phyloP scores from a whole-genome alignment of 306 rosid species.

The Begonia fuchsioides region DNA sequence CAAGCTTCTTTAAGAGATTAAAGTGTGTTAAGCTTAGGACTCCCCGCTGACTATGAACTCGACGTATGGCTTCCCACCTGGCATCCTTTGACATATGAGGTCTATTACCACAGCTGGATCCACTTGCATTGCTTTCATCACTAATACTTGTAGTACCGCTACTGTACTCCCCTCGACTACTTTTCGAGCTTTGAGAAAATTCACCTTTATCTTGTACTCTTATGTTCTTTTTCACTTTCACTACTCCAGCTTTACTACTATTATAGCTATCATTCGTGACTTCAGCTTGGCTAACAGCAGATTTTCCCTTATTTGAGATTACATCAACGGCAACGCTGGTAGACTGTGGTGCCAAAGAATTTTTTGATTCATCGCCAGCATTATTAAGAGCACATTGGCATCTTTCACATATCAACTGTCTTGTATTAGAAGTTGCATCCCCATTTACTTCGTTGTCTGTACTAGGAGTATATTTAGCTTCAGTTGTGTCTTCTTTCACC shows the following conservation, averaged over 20 bases:
- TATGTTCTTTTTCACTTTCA: conserved; percentile 31
- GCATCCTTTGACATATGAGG: conserved; percentile 99
- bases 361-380: conserved; percentile 27
- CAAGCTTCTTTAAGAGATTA: conserved; percentile 89
- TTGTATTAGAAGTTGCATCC: conserved; percentile 27
- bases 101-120: conserved; percentile 78
- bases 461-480: conserved; percentile 24
- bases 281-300: conserved; percentile 27
- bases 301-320: conserved; percentile 17
- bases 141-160: conserved; percentile 93
- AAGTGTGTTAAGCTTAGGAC: conserved; percentile 62
- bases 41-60: conserved; percentile 51
- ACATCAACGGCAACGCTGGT: conserved; percentile 22
- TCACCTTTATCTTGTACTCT: conserved; percentile 61
- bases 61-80: conserved; percentile 82
- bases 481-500: conserved; percentile 34
- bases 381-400: conserved; percentile 53
- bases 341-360: conserved; percentile 14
- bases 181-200: conserved; percentile 87
- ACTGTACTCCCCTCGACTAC: conserved; percentile 88
- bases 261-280: conserved; percentile 18
- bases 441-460: conserved; percentile 26
- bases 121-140: conserved; percentile 71
- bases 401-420: conserved; percentile 59
- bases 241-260: conserved; percentile 22